Conservation (phyloP, 31 red algal genomes). For the Odonthalia washingtoniensis region DNA sequence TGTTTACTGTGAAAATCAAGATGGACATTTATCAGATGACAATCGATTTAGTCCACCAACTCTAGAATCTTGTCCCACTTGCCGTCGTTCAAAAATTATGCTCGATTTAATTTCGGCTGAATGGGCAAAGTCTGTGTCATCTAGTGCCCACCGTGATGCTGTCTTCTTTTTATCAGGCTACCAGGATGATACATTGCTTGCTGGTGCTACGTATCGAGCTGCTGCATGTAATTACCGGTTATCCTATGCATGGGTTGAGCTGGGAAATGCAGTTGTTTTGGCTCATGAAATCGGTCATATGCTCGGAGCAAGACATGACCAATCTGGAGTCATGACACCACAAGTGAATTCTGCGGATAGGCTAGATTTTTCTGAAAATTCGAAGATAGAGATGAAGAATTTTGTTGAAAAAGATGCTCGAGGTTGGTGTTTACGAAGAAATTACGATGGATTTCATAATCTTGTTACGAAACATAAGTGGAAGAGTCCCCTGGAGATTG, state of each 20-base stretch:
- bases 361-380: background rate
- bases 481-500: background rate
- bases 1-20: no score
- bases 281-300: conserved; percentile 2
- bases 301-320: background rate
- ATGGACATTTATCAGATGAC: no score
- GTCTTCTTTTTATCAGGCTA: background rate
- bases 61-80: no score
- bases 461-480: background rate
- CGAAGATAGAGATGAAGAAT: background rate
- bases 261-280: background rate
- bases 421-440: background rate
- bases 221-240: background rate
- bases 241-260: background rate
- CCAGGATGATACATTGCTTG: background rate
- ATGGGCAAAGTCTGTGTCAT: background rate
- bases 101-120: background rate
- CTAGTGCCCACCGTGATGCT: background rate
- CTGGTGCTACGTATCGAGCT: background rate
- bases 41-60: no score
- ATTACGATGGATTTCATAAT: background rate
- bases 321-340: background rate
- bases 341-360: background rate
- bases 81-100: background rate
- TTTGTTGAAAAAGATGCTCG: background rate